Conservation (phyloP, 768 basidiomycete genomes). For the Cantharellus cinnabarinus region DNA sequence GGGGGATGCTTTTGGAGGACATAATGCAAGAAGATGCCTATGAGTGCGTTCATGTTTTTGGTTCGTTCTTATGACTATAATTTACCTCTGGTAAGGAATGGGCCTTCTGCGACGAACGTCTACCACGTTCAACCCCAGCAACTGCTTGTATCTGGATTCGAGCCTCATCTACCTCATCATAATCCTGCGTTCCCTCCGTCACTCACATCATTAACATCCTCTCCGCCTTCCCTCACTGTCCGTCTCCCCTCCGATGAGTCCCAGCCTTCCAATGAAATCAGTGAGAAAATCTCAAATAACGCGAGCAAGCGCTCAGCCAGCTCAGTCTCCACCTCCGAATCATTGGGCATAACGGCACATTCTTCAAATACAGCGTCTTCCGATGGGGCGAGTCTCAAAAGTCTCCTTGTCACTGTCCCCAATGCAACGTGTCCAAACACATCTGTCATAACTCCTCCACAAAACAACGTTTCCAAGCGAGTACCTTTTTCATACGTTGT, state of each 20-base stretch:
- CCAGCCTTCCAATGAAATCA: not conserved
- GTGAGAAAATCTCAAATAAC: not conserved
- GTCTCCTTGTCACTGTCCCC: not conserved
- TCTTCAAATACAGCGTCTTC: not conserved
- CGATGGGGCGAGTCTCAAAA: not conserved
- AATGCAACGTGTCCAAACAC: conserved; percentile 3
- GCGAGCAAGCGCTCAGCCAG: not conserved
- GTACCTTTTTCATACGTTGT: conserved; percentile 2
- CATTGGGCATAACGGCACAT: not conserved
- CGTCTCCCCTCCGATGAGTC: not conserved
- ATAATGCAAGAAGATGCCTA: conserved; percentile 9
- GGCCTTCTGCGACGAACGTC: not conserved
- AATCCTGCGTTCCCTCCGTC: too few relatives aligned
- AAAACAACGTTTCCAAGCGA: not conserved
- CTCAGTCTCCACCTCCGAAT: not conserved
- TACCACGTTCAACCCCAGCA: not conserved
- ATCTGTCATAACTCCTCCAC: not conserved
- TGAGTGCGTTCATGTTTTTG: conserved; percentile 5
- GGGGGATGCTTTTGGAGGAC: conserved; percentile 8
- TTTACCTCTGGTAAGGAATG: not conserved
- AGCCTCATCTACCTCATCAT: not conserved
- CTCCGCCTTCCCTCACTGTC: not conserved
- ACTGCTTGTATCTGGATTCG: not conserved
- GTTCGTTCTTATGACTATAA: not conserved
- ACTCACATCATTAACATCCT: not conserved